phyloP scores from a whole-genome alignment of 1,139 yeast genomes.

The Candida albicans region DNA sequence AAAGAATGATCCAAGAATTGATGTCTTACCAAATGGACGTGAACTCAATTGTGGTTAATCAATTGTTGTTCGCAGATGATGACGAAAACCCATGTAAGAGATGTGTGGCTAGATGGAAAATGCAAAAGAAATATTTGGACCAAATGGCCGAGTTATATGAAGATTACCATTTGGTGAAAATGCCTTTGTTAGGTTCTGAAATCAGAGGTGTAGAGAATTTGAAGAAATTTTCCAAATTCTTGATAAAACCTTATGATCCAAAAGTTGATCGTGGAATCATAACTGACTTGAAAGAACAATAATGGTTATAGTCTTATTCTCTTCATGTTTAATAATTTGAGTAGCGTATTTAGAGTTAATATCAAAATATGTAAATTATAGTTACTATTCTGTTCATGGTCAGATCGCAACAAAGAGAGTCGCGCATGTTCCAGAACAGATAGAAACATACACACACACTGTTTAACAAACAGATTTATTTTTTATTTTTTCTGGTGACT shows the following conservation, averaged over 20 bases:
- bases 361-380: not conserved
- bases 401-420: too few relatives aligned
- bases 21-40: slow-evolving; percentile 95
- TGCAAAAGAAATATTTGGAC: slow-evolving; percentile 92
- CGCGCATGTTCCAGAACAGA: too few relatives aligned
- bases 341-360: not conserved
- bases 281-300: slow-evolving; percentile 63
- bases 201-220: slow-evolving; percentile 88
- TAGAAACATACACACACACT: too few relatives aligned
- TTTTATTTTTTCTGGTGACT: too few relatives aligned
- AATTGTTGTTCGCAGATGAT: slow-evolving; percentile 80
- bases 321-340: too few relatives aligned
- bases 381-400: not conserved
- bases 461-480: too few relatives aligned
- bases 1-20: slow-evolving; percentile 94
- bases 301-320: slow-evolving; percentile 6
- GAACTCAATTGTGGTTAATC: slow-evolving; percentile 92
- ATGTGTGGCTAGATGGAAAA: slow-evolving; percentile 89
- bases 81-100: slow-evolving; percentile 73
- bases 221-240: slow-evolving; percentile 69
- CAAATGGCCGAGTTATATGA: slow-evolving; percentile 93
- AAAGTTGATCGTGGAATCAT: slow-evolving; percentile 57
- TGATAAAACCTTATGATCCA: slow-evolving; percentile 72
- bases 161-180: slow-evolving; percentile 91
- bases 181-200: slow-evolving; percentile 92